Conservation (phyloP, 148 eudicot species). For the Pharnaceum exiguum region DNA sequence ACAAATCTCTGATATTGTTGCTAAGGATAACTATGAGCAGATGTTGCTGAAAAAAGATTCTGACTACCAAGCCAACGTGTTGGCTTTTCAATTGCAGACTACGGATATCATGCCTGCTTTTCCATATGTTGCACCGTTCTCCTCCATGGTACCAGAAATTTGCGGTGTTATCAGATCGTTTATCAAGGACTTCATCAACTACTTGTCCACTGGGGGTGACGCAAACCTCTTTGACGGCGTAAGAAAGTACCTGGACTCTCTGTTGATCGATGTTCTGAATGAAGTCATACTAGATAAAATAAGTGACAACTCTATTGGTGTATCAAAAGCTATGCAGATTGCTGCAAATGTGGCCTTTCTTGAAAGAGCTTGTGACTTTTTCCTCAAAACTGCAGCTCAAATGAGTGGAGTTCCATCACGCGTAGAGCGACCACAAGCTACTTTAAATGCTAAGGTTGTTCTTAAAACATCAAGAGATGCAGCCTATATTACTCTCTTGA, state of each 20-base stretch:
- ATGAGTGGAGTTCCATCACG: slow-evolving; percentile 67
- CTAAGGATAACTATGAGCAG: slow-evolving; percentile 57
- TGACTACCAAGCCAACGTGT: slow-evolving; percentile 69
- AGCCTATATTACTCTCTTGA: slow-evolving; percentile 64
- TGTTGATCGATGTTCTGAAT: slow-evolving; percentile 76
- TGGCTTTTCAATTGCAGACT: slow-evolving; percentile 70
- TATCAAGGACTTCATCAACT: slow-evolving; percentile 77
- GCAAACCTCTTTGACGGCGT: slow-evolving; percentile 60
- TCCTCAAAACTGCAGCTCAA: slow-evolving; percentile 69
- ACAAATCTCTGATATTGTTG: slow-evolving; percentile 57
- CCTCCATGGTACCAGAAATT: slow-evolving; percentile 81
- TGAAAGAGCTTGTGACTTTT: slow-evolving; percentile 84
- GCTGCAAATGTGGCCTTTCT: slow-evolving; percentile 84
- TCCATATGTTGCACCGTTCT: slow-evolving; percentile 91
- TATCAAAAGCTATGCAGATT: slow-evolving; percentile 88
- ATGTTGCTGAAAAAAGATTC: slow-evolving; percentile 87
- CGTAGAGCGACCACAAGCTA: slow-evolving; percentile 55
- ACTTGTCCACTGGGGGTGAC: slow-evolving; percentile 72
- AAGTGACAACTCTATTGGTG: slow-evolving; percentile 55
- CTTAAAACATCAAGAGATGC: slow-evolving; percentile 83
- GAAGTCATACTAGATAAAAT: slow-evolving; percentile 62
- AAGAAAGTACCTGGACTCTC: slow-evolving; percentile 71
- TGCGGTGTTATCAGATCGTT: slow-evolving; percentile 79
- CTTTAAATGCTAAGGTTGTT: slow-evolving; percentile 71
- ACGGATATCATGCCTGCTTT: slow-evolving; percentile 93